Evolutionary conservation across 768 basidiomycete genomes (phyloP).

Genomic region (Cystobasidium tubakii): DNA sequence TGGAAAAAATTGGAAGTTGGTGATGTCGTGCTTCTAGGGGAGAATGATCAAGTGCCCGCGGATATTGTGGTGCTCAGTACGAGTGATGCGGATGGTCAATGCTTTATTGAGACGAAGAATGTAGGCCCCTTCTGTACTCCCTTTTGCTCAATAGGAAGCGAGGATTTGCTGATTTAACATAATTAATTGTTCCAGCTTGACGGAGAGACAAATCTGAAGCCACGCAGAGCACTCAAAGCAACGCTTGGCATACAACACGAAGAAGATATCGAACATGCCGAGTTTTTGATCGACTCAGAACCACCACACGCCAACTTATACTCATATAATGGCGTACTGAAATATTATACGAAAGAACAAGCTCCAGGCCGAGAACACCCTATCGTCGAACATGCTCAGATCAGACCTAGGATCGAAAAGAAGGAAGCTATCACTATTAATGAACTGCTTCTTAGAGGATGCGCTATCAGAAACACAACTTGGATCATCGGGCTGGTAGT

Average conservation of each 20-base stretch:
- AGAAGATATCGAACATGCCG: constrained; percentile 79
- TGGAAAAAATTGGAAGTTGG: constrained; percentile 99
- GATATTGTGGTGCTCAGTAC: constrained; percentile 90
- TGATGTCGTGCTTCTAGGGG: constrained; percentile 81
- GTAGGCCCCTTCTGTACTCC: not conserved
- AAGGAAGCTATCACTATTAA: constrained; percentile 66
- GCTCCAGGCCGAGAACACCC: constrained; percentile 50
- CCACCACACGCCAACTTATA: constrained; percentile 91
- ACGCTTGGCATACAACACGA: constrained; percentile 72
- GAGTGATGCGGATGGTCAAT: constrained; percentile 81
- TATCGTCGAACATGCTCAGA: constrained; percentile 30
- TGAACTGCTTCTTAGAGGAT: constrained; percentile 84
- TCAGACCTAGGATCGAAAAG: constrained; percentile 43
- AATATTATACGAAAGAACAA: constrained; percentile 62
- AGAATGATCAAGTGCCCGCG: constrained; percentile 94
- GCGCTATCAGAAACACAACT: constrained; percentile 76
- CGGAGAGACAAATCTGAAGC: constrained; percentile 94
- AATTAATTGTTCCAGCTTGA: constrained; percentile 55
- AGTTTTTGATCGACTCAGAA: constrained; percentile 86
- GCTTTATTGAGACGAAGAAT: constrained; percentile 97
- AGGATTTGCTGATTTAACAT: not conserved
- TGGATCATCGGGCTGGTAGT: constrained; percentile 93
- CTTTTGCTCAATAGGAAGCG: not conserved
- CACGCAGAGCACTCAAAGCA: constrained; percentile 66
- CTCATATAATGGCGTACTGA: constrained; percentile 75